Base-by-base conservation (phyloP, 2,329 filamentous ascomycete genomes). In the Aspergillus aculeatinus region DNA sequence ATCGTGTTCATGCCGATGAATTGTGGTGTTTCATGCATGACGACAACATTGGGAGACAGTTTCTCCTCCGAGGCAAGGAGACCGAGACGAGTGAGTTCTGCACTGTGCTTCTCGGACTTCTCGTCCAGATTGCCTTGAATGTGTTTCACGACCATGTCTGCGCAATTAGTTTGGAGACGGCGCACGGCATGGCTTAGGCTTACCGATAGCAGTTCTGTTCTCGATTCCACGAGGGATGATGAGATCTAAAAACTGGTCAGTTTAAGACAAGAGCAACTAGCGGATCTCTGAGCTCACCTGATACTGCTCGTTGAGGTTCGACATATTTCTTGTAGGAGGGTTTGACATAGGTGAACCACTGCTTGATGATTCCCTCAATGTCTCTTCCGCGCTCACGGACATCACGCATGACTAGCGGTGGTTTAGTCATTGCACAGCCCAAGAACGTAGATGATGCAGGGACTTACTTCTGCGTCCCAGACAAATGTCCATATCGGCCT, bases 291-390 rank as follows among this genome's bases (percentile, higher is more conserved):
- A 12, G 73, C 80, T 69, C 77, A 89, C 88, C 88, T 68, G 92
- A 92, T 51, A 94, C 88, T 67, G 92, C 89, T 58, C 92, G 85
- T 75, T 99, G 95, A 35, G 95, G 95, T 64, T 96, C 89, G 59
- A 99, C 95, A 72, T 86, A 98, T 82, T 89, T 91, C 75, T 94
- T 90, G 70, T 96, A 98, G 71, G 98, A 98, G 3, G 95, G 95
- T 77, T 99, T 99, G 48, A 99, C 95, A 73, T 90, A 99, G 11
- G 80, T 81, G 74, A 98, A 97, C 95, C 95, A 99, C 75, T 99
- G 95, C 77, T 98, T 98, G 75, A 99, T 93, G 70, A 93, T 94
- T 47, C 95, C 95, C 72, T 97, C 90, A 59, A 98, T 90, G 70
- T 96, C 94, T 72, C 95, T 86, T 3, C 91, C 94, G 70, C 95